A percentile compares a stretch with the other conserved stretches of the same genome.
phyloP scores from a whole-genome alignment of 805 yeast species.

The Kuraishia ogatae region DNA sequence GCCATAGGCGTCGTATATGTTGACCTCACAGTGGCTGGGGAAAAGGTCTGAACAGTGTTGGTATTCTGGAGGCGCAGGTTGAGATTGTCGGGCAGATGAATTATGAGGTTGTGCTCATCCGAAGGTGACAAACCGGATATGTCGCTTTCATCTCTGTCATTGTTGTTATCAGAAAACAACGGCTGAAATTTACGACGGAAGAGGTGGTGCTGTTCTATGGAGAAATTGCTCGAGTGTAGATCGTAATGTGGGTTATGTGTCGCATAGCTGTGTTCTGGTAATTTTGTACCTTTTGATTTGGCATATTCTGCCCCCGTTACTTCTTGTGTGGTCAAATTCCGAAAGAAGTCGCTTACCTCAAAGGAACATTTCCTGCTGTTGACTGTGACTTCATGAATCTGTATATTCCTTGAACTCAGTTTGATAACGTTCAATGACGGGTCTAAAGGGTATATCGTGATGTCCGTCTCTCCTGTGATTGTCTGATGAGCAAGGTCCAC shows the following conservation, averaged over 20 bases:
- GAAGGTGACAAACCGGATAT: constrained; percentile 11
- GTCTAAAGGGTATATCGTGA: constrained; percentile 69
- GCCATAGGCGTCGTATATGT: constrained; percentile 24
- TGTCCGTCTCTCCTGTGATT: constrained; percentile 70
- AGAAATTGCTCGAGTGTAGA: constrained; percentile 28
- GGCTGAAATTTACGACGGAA: constrained; percentile 44
- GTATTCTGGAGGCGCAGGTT: constrained; percentile 52
- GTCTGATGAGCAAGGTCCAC: constrained; percentile 58
- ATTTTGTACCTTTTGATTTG: not conserved
- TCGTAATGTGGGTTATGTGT: constrained; percentile 27
- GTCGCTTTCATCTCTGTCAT: constrained; percentile 16
- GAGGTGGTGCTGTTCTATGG: constrained; percentile 50
- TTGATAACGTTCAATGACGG: constrained; percentile 47
- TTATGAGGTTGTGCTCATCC: constrained; percentile 56
- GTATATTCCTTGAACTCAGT: constrained; percentile 75
- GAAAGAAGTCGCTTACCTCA: constrained; percentile 41
- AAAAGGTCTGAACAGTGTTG: constrained; percentile 21
- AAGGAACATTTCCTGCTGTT: constrained; percentile 53
- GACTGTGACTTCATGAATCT: constrained; percentile 53
- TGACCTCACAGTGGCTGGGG: constrained; percentile 27
- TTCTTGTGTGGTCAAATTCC: constrained; percentile 21
- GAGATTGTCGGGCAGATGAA: constrained; percentile 58
- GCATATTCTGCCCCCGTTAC: constrained; percentile 11
- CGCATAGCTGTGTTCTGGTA: constrained; percentile 15
- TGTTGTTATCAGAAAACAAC: constrained; percentile 38